These are phyloP conservation scores for Chaetomiaceae sp. DNA, from an alignment of 2,329 filamentous ascomycete species.

Conservation along the genomic window DNA sequence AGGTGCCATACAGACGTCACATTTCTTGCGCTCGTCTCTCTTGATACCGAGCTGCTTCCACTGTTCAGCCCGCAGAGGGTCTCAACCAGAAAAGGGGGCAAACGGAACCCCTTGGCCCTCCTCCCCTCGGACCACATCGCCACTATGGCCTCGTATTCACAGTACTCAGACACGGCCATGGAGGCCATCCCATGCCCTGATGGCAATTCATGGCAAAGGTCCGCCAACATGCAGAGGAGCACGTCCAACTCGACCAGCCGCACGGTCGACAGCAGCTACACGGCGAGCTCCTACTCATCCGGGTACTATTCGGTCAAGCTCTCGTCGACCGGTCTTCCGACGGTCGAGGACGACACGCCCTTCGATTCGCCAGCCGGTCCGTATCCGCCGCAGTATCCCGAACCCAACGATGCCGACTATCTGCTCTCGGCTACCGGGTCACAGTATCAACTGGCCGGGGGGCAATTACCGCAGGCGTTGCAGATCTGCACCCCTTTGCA, in stretches of 20 bases:
- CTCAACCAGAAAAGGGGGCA: not conserved
- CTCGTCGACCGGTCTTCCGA: not conserved
- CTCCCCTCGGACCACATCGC: too few relatives aligned
- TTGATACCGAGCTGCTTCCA: too few relatives aligned
- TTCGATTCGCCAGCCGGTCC: not conserved
- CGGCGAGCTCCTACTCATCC: conserved; percentile 4
- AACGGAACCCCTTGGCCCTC: too few relatives aligned
- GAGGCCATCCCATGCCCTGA: not conserved
- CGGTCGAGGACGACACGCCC: not conserved
- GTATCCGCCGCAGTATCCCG: not conserved
- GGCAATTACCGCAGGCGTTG: not conserved
- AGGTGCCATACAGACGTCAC: too few relatives aligned
- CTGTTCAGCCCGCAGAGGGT: too few relatives aligned
- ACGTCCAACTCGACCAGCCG: conserved; percentile 10
- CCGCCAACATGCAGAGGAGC: conserved; percentile 12
- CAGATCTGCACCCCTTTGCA: conserved; percentile 3
- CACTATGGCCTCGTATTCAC: not conserved
- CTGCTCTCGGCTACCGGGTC: conserved; percentile 10
- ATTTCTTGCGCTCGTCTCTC: too few relatives aligned
- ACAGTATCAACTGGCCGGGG: conserved; percentile 7
- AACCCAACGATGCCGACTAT: conserved; percentile 5
- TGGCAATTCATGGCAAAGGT: conserved; percentile 1
- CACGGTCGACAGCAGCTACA: conserved; percentile 10
- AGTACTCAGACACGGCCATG: not conserved
- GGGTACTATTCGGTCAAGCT: not conserved